Evolutionary conservation across 495 filamentous ascomycete species (phyloP), one percentile per base, ranked within the genome.

Genomic region (Patellaria atrata): DNA sequence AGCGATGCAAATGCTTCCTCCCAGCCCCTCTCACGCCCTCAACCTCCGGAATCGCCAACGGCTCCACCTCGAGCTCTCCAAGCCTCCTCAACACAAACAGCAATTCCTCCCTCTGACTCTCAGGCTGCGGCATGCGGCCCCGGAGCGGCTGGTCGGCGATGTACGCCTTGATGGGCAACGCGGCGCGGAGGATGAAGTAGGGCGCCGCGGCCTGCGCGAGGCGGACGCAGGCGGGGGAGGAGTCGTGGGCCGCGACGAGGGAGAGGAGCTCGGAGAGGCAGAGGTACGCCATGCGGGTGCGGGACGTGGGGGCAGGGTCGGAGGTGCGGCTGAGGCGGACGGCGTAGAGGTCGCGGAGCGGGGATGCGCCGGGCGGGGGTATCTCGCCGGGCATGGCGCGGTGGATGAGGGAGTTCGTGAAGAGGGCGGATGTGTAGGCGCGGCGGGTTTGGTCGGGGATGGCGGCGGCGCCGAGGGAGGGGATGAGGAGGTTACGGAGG

Each of bases 111-210:
- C 82, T 71, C 46, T 94, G 82, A 0, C 71, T 72, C 10, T 77
- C 66, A 3, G 89, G 89, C 54, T 91, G 83, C 20, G 89, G 89
- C 77, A 89, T 86, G n/a, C 74, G 63, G 0, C 89, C 91, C 11
- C 89, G 67, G 8, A 97, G 62, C 11, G 89, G 89, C 48, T 94
- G 89, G 55, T 97, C 89, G 4, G 84, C 79, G 28, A 87, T 77
- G 48, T 92, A 94, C 3, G 74, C 63, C 31, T 82, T 73, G 19
- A 97, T 54, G 1, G 82, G 73, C 5, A 93, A 61, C 1, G 80
- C 83, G 16, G 73, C 73, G 4, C 89, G 75, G 3, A 93, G 64
- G 30, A 96, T 81, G 0, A 96, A 62, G 43, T 83, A 89, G 0
- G 86, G 84, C 2, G 82, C 77, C 2, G 79, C 72, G 1, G 78